A percentile compares a stretch with the other conserved stretches of the same genome.
Evolutionary conservation across 441 rosid genomes (phyloP).

Genomic region (Erodium texanum): DNA sequence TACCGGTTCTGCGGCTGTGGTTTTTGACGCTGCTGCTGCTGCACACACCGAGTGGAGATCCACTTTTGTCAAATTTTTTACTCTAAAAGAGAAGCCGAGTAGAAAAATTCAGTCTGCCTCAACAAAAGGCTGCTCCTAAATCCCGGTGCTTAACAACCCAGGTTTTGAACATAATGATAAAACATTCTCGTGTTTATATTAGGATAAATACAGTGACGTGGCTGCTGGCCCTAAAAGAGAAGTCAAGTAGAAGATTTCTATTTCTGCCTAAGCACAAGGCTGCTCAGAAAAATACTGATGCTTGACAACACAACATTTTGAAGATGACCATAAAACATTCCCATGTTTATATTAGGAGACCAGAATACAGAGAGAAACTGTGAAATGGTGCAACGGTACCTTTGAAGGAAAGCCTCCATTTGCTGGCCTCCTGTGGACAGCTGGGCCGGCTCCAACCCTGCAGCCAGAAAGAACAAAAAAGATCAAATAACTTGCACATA

Average conservation of each 20-base stretch:
- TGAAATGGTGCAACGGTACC: neutral
- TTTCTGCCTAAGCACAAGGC: too few species aligned
- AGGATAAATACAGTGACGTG: too few species aligned
- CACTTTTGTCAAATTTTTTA: neutral
- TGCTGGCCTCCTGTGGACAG: neutral
- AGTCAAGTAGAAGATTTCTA: too few species aligned
- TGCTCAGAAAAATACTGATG: neutral
- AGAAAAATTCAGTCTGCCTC: too few species aligned
- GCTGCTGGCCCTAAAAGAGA: too few species aligned
- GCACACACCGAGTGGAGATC: neutral
- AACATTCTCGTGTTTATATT: too few species aligned
- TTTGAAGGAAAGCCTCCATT: neutral
- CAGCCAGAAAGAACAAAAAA: neutral
- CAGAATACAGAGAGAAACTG: neutral
- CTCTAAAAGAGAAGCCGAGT: too few species aligned
- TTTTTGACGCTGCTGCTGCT: slow-evolving; percentile 21
- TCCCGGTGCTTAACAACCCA: too few species aligned
- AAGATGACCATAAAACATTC: too few species aligned
- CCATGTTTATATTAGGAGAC: too few species aligned
- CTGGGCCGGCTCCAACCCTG: neutral
- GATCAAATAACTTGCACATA: neutral
- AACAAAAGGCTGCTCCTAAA: too few species aligned
- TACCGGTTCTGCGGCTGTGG: neutral
- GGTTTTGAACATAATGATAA: too few species aligned
- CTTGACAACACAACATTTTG: neutral